A percentile compares a stretch with the other conserved stretches of the same genome.
Conservation (phyloP, 176 grass and related monocot genomes). For the Phoenix roebelenii region DNA sequence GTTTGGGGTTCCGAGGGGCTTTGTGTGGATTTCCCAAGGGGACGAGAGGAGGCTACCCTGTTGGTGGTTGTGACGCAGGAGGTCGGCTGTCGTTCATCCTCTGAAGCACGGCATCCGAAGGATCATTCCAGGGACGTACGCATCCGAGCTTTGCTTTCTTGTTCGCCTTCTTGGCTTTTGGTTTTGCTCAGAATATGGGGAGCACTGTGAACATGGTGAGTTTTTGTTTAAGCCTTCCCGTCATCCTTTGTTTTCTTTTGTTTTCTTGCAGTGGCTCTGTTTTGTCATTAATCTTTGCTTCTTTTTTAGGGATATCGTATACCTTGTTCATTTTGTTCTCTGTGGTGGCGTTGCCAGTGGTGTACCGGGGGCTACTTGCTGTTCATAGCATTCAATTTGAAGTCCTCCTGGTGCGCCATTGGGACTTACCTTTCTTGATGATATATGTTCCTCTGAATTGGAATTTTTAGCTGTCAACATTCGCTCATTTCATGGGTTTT, state of each 20-base stretch:
- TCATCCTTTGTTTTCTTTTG: neutral
- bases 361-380: constrained; percentile 68
- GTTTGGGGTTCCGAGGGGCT: neutral
- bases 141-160: constrained; percentile 70
- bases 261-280: neutral
- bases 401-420: constrained; percentile 49
- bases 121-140: constrained; percentile 49
- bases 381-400: constrained; percentile 88
- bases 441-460: too few relatives aligned
- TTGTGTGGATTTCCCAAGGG: neutral
- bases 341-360: constrained; percentile 39
- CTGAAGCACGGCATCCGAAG: neutral
- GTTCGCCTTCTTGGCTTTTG: constrained; percentile 77
- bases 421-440: neutral
- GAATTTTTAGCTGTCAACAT: too few relatives aligned
- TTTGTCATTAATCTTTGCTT: neutral
- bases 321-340: constrained; percentile 79
- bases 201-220: constrained; percentile 65
- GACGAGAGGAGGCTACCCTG: constrained; percentile 2
- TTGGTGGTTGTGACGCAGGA: constrained; percentile 17
- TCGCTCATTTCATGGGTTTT: too few relatives aligned
- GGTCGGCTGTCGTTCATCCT: neutral
- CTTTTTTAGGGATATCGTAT: constrained; percentile 48
- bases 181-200: constrained; percentile 70
- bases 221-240: too few relatives aligned